These are phyloP conservation scores for Clarireedia homoeocarpa DNA, from an alignment of 2,329 filamentous ascomycete species.

Conservation along the genomic window DNA sequence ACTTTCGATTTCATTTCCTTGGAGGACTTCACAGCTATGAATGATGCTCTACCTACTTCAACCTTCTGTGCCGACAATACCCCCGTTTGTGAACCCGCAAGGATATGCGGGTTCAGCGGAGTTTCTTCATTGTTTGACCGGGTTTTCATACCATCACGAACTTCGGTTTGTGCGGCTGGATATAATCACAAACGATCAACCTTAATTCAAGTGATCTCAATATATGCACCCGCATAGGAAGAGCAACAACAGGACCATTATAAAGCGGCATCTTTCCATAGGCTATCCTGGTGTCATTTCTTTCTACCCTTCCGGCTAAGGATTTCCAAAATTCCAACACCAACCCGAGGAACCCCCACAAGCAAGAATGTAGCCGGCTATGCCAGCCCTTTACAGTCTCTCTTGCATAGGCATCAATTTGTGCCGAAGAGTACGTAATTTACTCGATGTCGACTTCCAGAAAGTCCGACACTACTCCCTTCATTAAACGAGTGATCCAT, in stretches of 20 bases:
- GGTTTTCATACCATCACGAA: background rate
- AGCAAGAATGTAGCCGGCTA: slow-evolving; percentile 11
- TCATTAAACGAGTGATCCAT: slow-evolving; percentile 18
- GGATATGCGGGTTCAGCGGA: slow-evolving; percentile 6
- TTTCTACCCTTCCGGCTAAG: slow-evolving; percentile 1
- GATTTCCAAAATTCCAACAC: background rate
- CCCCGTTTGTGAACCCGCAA: slow-evolving; percentile 5
- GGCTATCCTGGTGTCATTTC: slow-evolving; percentile 3
- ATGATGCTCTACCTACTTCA: background rate
- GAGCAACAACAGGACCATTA: background rate
- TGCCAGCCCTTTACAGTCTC: slow-evolving; percentile 16
- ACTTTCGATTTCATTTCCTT: background rate
- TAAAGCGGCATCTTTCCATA: background rate
- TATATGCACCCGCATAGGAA: slow-evolving; percentile 1
- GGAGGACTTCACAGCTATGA: background rate
- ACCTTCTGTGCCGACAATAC: background rate
- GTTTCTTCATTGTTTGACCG: background rate
- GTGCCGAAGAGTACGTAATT: slow-evolving; percentile 29
- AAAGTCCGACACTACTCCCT: slow-evolving; percentile 20
- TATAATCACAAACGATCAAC: background rate
- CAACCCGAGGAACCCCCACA: background rate
- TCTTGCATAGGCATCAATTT: slow-evolving; percentile 20
- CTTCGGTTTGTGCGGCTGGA: background rate
- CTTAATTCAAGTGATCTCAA: background rate
- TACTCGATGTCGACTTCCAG: slow-evolving; percentile 21